Conservation (phyloP, 2,329 filamentous ascomycete species). For the Knufia petricola region DNA sequence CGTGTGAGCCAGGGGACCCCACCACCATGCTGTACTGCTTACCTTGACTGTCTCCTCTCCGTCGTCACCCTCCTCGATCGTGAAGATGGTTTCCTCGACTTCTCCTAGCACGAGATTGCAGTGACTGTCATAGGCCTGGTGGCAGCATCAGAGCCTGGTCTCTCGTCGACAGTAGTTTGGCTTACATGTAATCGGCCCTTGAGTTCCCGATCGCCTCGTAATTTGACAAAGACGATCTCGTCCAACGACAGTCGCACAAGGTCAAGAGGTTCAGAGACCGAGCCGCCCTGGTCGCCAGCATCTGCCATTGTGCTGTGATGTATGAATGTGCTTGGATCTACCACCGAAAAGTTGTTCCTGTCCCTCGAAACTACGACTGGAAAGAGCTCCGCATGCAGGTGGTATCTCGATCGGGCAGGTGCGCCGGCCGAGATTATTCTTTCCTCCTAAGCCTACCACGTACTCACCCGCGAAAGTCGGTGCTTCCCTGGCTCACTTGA, state of each 20-base stretch:
- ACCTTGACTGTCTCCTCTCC: constrained; percentile 67
- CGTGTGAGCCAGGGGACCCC: constrained; percentile 1
- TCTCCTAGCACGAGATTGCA: constrained; percentile 95
- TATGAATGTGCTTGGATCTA: too few relatives aligned
- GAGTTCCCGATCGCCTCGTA: constrained; percentile 88
- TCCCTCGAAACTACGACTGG: background rate
- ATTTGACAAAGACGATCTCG: constrained; percentile 94
- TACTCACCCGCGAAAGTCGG: too few relatives aligned
- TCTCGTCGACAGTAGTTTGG: background rate
- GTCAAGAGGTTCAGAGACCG: constrained; percentile 86
- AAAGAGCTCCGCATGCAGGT: background rate
- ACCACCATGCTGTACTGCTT: constrained; percentile 10
- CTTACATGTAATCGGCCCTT: constrained; percentile 89
- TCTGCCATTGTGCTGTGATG: constrained; percentile 60
- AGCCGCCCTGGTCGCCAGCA: constrained; percentile 58
- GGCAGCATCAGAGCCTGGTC: constrained; percentile 17
- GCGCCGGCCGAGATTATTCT: constrained; percentile 2
- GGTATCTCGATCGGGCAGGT: background rate
- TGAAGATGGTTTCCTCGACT: constrained; percentile 93
- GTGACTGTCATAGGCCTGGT: constrained; percentile 91
- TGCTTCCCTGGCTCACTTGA: background rate
- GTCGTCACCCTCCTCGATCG: constrained; percentile 80
- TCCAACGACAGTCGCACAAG: constrained; percentile 85
- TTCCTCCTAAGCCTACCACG: background rate
- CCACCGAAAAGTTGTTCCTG: background rate